These are phyloP conservation scores for Starmerella sp. DNA, from an alignment of 805 yeast species.

Conservation along the genomic window DNA sequence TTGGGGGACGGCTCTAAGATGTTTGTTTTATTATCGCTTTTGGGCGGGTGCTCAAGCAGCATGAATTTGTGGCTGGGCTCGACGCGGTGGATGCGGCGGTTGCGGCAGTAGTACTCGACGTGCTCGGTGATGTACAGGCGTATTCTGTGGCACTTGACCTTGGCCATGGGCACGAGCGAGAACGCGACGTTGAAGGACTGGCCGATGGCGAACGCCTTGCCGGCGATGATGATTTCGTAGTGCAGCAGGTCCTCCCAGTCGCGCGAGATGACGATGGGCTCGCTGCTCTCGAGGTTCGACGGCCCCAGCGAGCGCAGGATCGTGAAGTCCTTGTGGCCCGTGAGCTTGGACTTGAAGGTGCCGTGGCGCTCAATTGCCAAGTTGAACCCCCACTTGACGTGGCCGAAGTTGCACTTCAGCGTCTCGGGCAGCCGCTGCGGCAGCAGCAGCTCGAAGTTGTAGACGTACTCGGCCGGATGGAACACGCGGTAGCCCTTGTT, in stretches of 20 bases:
- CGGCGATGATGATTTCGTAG: conserved; percentile 83
- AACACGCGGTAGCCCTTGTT: conserved; percentile 40
- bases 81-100: conserved; percentile 78
- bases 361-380: conserved; percentile 68
- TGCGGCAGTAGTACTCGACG: conserved; percentile 76
- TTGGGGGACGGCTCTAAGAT: conserved; percentile 23
- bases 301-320: conserved; percentile 70
- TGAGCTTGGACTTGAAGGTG: conserved; percentile 67
- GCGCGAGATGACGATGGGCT: conserved; percentile 80
- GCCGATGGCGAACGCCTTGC: conserved; percentile 77
- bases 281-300: conserved; percentile 73
- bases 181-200: conserved; percentile 76
- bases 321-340: conserved; percentile 50
- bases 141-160: conserved; percentile 74
- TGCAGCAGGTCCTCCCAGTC: conserved; percentile 90
- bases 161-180: conserved; percentile 74
- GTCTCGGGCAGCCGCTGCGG: conserved; percentile 78
- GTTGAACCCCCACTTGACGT: conserved; percentile 57
- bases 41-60: conserved; percentile 52
- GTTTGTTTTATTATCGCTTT: conserved; percentile 24
- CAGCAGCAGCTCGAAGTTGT: conserved; percentile 81
- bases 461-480: conserved; percentile 81
- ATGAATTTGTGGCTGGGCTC: conserved; percentile 80
- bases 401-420: conserved; percentile 66
- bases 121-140: conserved; percentile 80